Percentiles rank a stretch among this genome's conserved stretches.
These are phyloP conservation scores for Geoglossum glabrum DNA, from an alignment of 495 filamentous ascomycete species.

Conservation along the genomic window DNA sequence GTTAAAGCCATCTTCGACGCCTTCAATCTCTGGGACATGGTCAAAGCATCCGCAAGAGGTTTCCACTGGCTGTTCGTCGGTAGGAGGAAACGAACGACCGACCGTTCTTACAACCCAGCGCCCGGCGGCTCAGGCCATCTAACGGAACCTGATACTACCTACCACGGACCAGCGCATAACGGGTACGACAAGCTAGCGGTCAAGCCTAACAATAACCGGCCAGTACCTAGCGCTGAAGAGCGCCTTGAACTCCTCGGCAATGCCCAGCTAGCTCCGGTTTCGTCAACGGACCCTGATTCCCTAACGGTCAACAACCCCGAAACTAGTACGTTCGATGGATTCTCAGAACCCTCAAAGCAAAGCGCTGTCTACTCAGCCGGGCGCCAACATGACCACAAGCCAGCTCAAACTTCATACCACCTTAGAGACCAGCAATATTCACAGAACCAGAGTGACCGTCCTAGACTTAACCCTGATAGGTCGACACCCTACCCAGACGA, in stretches of 20 bases:
- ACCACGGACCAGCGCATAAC: neutral
- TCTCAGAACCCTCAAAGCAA: neutral
- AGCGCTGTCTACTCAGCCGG: neutral
- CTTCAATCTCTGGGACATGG: slow-evolving; percentile 67
- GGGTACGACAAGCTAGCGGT: neutral
- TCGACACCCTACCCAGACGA: neutral
- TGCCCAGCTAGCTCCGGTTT: neutral
- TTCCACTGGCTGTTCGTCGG: slow-evolving; percentile 70
- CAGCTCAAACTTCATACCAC: neutral
- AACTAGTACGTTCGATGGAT: neutral
- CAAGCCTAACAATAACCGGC: neutral
- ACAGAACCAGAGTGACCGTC: neutral
- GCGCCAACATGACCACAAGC: neutral
- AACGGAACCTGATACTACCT: neutral
- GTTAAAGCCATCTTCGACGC: slow-evolving; percentile 44
- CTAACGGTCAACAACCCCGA: neutral
- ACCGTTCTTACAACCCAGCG: neutral
- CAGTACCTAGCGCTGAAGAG: neutral
- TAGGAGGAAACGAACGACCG: slow-evolving; percentile 10
- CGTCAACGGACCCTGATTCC: neutral
- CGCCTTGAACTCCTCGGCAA: neutral
- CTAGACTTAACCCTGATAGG: neutral
- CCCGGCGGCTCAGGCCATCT: neutral
- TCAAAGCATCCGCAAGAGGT: slow-evolving; percentile 57
- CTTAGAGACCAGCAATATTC: neutral